Evolutionary conservation across 768 basidiomycete species (phyloP), one percentile per base, ranked within the genome.

Genomic region (Hypholoma sublateritium): DNA sequence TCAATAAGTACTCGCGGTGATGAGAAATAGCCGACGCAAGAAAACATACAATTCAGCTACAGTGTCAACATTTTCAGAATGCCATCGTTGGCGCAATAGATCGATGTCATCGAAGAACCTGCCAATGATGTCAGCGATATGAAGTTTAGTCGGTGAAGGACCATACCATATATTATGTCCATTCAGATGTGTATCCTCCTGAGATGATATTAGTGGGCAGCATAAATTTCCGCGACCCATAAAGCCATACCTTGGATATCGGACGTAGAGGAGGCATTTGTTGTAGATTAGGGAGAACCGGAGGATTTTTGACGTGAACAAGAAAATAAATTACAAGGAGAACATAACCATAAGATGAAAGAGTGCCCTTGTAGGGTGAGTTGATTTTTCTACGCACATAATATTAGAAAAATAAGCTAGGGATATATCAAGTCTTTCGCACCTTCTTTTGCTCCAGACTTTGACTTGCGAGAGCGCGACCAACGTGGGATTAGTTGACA

Each of bases 91-190:
- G 64, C 93, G 82, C 55, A 99, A 77, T 36, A 93, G 81, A 66
- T 97, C 94, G 67, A 95, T 88, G 72, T 99, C 96, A 76, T 98
- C 96, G 69, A 98, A 99, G 77, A 99, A 98, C 85, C 89, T 91
- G 56, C 21, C 56, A 17, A 60, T 34, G 41, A 37, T 65, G 65
- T 57, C 55, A 58, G 56, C 50, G 60, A 13, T 36, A 19, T 32
- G 32, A 51, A 44, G 35, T 35, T 32, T 32, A 35, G 25, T 16
- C 32, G 24, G 28, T 22, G 36, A 47, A 9, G 24, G 50, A 36
- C 65, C 76, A 54, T 51, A 86, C 91, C 93, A 93, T 65, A 86
- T 87, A 73, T 94, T 92, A 76, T 87, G 80, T 59, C 86, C 92
- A 60, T 84, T 83, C 57, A 93, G 77, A 72, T 91, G 86, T 44